Percentiles rank a stretch among this genome's conserved stretches.
Evolutionary conservation across 2,329 filamentous ascomycete species (phyloP).

Genomic region (Cadophora sp.): DNA sequence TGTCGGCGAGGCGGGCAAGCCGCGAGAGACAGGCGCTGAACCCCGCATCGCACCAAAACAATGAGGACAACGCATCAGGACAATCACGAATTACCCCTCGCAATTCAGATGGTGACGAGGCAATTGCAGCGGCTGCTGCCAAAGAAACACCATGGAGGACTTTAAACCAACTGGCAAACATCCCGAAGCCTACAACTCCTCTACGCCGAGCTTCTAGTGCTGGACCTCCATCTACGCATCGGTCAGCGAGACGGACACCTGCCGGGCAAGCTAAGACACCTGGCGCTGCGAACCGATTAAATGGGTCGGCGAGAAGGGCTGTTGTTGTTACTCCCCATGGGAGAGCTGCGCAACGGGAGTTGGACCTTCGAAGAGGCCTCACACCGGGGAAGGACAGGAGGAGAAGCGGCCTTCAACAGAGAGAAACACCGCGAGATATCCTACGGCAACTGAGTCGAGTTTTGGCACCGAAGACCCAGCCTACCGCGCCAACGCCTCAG

Average conservation of each 20-base stretch:
- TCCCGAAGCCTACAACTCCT: conserved; percentile 43
- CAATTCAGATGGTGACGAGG: conserved; percentile 35
- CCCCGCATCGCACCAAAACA: conserved; percentile 9
- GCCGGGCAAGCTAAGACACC: conserved; percentile 39
- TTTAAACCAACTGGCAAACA: conserved; percentile 36
- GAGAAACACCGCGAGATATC: conserved; percentile 61
- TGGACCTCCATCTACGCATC: conserved; percentile 39
- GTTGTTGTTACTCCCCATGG: conserved; percentile 61
- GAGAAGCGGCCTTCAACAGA: conserved; percentile 61
- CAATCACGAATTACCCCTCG: conserved; percentile 36
- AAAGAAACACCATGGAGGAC: conserved; percentile 41
- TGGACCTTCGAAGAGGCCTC: conserved; percentile 65
- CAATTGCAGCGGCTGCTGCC: conserved; percentile 17
- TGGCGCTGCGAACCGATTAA: conserved; percentile 28
- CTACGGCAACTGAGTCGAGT: conserved; percentile 60
- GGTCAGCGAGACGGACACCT: conserved; percentile 39
- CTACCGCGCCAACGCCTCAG: conserved; percentile 41
- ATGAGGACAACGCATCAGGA: conserved; percentile 15
- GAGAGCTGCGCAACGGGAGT: conserved; percentile 62
- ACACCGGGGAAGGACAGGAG: conserved; percentile 65
- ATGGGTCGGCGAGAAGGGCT: conserved; percentile 38
- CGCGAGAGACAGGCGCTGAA: conserved; percentile 10
- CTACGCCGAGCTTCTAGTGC: conserved; percentile 41
- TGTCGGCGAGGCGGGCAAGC: conserved; percentile 17
- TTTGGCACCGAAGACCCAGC: conserved; percentile 53